Conservation (phyloP, 495 filamentous ascomycete species). For the Aspergillus nidulans region DNA sequence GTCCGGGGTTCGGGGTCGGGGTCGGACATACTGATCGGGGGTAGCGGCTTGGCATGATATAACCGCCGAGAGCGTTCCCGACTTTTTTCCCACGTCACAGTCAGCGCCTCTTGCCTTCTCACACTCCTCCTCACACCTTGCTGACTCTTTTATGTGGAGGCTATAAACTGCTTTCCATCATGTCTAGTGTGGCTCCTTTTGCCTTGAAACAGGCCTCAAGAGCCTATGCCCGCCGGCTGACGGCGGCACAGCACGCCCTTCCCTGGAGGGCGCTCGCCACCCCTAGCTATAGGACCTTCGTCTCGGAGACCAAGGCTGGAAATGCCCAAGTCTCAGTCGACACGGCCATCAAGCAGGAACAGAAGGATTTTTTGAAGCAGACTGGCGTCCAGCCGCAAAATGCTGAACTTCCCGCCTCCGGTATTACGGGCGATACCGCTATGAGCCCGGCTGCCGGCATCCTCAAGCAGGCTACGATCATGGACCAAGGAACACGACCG, state of each 20-base stretch:
- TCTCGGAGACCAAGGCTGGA: constrained; percentile 74
- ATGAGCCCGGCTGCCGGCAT: constrained; percentile 84
- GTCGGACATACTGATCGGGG: constrained; percentile 18
- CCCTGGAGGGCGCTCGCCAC: constrained; percentile 41
- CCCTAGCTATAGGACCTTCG: constrained; percentile 57
- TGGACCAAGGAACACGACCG: constrained; percentile 90
- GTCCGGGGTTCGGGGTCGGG: neutral
- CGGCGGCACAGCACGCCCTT: constrained; percentile 39
- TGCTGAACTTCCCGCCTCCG: constrained; percentile 53
- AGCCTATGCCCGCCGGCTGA: constrained; percentile 54
- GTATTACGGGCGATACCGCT: constrained; percentile 57
- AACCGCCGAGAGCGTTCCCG: constrained; percentile 19
- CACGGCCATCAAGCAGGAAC: constrained; percentile 75
- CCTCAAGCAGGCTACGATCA: constrained; percentile 84
- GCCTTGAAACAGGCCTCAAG: constrained; percentile 76
- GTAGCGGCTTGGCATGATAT: constrained; percentile 27
- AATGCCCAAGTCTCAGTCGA: constrained; percentile 81
- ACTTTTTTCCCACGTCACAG: constrained; percentile 18
- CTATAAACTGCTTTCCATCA: constrained; percentile 36
- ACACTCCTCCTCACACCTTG: constrained; percentile 9
- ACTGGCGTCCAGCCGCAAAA: constrained; percentile 58
- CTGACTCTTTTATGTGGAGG: constrained; percentile 21
- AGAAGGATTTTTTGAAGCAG: constrained; percentile 69
- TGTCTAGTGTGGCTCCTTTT: constrained; percentile 68
- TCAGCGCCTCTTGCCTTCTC: constrained; percentile 8